phyloP scores from a whole-genome alignment of 768 basidiomycete species.

The Hygrocybe punicea region DNA sequence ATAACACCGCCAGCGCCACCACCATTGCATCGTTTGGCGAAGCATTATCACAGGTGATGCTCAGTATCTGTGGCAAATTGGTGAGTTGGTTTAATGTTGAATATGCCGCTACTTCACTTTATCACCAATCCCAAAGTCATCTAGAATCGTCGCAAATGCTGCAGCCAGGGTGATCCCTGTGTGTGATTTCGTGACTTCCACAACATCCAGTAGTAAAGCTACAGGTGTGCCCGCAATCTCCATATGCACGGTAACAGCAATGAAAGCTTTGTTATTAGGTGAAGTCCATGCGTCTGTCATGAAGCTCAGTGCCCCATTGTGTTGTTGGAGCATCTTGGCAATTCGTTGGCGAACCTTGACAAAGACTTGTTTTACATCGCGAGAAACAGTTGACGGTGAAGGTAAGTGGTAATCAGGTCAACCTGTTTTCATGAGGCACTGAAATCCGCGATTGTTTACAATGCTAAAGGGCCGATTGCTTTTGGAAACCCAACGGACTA shows the following conservation, averaged over 20 bases:
- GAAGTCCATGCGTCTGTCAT: slow-evolving; percentile 16
- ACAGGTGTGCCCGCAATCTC: slow-evolving; percentile 27
- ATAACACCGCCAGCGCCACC: too few relatives aligned
- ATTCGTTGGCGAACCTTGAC: slow-evolving; percentile 15
- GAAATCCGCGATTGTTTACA: slow-evolving; percentile 31
- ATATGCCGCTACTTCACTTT: slow-evolving; percentile 27
- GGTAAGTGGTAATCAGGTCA: slow-evolving; percentile 35
- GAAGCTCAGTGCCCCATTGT: slow-evolving; percentile 31
- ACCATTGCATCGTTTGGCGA: too few relatives aligned
- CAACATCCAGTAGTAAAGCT: slow-evolving; percentile 33
- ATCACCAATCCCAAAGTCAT: slow-evolving; percentile 33
- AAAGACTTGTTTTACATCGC: slow-evolving; percentile 34
- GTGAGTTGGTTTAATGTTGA: not conserved
- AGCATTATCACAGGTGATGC: slow-evolving; percentile 39
- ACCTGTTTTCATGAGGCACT: slow-evolving; percentile 33
- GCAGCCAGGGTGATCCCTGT: slow-evolving; percentile 32
- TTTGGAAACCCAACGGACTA: slow-evolving; percentile 36
- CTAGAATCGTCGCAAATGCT: slow-evolving; percentile 32
- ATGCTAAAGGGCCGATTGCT: slow-evolving; percentile 32
- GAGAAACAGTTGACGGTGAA: slow-evolving; percentile 28
- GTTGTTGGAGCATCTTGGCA: slow-evolving; percentile 24
- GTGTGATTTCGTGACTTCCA: slow-evolving; percentile 38
- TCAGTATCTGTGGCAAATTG: slow-evolving; percentile 22
- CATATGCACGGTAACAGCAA: slow-evolving; percentile 29
- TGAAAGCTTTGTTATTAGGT: slow-evolving; percentile 13